Base-by-base conservation (phyloP, 768 basidiomycete genomes). In the Lentinula guzmanii region DNA sequence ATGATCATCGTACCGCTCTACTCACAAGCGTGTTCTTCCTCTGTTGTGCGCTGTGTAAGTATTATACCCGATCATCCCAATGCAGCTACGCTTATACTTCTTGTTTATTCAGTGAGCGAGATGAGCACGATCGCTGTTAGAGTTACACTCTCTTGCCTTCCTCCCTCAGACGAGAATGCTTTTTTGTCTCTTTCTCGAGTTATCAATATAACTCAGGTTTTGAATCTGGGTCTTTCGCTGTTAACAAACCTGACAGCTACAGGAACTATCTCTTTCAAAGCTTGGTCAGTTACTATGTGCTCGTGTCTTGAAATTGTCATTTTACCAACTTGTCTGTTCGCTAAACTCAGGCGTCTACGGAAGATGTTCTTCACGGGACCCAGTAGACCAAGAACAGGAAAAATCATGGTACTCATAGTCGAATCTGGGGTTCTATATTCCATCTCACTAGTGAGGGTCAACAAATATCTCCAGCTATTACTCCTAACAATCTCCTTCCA, bases 171-270 rank as follows among this genome's bases (percentile, higher is more conserved):
- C 5, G 1, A 62, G 5, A 60, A 54, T 0, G 37, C n/a, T 9
- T 3, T 42, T 52, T 58, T 39, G 24, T 43, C 41, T 16, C 11
- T 67, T 3, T 11, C 1, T 15, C 28, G 24, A 16, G 63, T 56
- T 10, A 63, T 65, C 46, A 18, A 67, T 24, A 33, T 58, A 16
- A 50, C 61, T 2, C 67, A 68, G n/a, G 56, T 64, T 3, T 8
- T 52, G 1, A 61, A 18, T 13, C 18, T 66, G 7, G 50, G 34
- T 9, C 28, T 62, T 28, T 68, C 67, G 0, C 33, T 68, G 3
- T 2, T 64, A 11, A 67, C 63, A 3, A 66, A 66, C 34, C 9
- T 65, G 1, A 24, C 61, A 15, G 64, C 67, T 2, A 68, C 65
- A 1, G 46, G 37, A 16, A 61, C 63, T 16, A 57, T 67, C 2